These are phyloP conservation scores for Nemania bipapillata DNA, from an alignment of 2,329 filamentous ascomycete species.

Conservation along the genomic window DNA sequence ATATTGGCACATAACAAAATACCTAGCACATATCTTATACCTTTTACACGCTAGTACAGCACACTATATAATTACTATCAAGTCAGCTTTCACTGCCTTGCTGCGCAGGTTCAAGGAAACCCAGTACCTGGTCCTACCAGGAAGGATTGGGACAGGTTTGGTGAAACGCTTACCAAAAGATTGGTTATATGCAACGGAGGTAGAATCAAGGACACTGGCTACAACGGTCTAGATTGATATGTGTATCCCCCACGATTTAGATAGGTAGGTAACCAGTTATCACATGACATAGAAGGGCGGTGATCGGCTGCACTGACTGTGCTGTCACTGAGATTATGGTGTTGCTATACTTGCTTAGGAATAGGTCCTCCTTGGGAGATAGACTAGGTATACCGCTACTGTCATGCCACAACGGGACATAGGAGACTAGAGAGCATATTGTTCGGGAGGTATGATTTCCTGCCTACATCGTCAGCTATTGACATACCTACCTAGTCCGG, in stretches of 20 bases:
- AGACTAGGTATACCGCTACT: background rate
- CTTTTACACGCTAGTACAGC: background rate
- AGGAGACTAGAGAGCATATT: background rate
- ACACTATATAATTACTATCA: background rate
- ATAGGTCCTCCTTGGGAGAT: background rate
- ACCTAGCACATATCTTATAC: constrained; percentile 4
- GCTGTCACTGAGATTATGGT: background rate
- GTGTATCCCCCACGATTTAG: background rate
- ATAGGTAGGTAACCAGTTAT: background rate
- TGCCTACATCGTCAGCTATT: background rate
- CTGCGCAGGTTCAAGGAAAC: background rate
- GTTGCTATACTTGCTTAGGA: constrained; percentile 5
- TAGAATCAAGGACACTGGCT: background rate
- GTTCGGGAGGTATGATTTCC: background rate
- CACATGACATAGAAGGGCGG: background rate
- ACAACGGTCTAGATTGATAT: background rate
- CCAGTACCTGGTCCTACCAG: background rate
- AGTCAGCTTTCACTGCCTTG: background rate
- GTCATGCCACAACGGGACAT: background rate
- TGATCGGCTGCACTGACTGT: background rate
- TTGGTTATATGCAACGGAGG: constrained; percentile 3
- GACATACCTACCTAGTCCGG: background rate
- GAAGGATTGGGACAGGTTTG: background rate
- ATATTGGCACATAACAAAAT: background rate
- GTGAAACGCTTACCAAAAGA: background rate